Percentiles rank a stretch among this genome's conserved stretches.
Evolutionary conservation across 140 eudicot genomes (phyloP).

Genomic region (Stevia rebaudiana): DNA sequence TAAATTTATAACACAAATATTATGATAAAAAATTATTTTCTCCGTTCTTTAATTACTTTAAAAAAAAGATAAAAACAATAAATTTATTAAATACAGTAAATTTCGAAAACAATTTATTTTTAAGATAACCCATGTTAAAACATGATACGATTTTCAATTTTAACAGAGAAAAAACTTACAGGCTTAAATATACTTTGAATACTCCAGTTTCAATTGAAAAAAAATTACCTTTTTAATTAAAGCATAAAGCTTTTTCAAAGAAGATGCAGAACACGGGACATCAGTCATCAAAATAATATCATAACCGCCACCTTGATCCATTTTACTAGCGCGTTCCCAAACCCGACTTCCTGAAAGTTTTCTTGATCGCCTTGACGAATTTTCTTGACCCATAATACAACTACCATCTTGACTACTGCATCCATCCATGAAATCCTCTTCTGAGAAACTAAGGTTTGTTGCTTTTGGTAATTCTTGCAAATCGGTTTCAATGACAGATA

Average conservation of each 20-base stretch:
- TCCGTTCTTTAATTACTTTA: neutral
- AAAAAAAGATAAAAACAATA: too few relatives aligned
- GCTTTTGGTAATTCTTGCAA: conserved; percentile 45
- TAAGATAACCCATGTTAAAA: neutral
- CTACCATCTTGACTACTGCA: conserved; percentile 80
- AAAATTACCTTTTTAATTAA: conserved; percentile 55
- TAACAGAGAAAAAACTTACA: neutral
- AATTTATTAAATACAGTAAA: neutral
- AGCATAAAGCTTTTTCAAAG: conserved; percentile 61
- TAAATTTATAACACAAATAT: neutral
- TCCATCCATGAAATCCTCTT: conserved; percentile 66
- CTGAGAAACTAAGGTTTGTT: conserved; percentile 54
- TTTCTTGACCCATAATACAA: conserved; percentile 46
- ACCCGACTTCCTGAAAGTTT: conserved; percentile 68
- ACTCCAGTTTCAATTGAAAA: neutral
- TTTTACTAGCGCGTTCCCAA: conserved; percentile 68
- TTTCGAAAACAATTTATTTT: neutral
- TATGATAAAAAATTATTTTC: neutral
- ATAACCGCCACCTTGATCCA: conserved; percentile 56
- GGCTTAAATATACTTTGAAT: neutral
- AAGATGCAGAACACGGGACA: conserved; percentile 51
- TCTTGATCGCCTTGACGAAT: conserved; percentile 52
- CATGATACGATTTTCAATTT: neutral
- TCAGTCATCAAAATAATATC: conserved; percentile 73
- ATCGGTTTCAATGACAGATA: conserved; percentile 46